Conservation (phyloP, 495 filamentous ascomycete genomes). For the Aspergillus haitiensis region DNA sequence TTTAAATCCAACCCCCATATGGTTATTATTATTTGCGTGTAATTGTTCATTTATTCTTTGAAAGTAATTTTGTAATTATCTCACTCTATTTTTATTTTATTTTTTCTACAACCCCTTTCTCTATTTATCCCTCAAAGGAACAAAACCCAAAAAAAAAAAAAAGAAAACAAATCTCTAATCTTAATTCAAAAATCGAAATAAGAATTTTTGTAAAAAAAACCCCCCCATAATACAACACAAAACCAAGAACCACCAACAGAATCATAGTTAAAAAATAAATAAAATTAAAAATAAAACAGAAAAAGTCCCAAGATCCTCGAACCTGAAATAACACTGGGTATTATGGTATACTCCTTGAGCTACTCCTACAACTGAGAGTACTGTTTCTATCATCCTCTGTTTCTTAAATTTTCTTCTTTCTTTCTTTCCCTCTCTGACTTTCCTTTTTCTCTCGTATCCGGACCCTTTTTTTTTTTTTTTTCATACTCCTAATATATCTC, state of each 20-base stretch:
- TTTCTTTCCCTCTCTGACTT: constrained; percentile 13
- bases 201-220: constrained; percentile 12
- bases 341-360: not conserved
- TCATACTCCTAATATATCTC: constrained; percentile 12
- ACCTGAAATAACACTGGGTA: constrained; percentile 6
- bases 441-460: constrained; percentile 10
- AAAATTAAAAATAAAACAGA: constrained; percentile 4
- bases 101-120: constrained; percentile 5
- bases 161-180: constrained; percentile 20
- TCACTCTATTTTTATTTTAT: constrained; percentile 14
- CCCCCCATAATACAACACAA: not conserved
- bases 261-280: constrained; percentile 9
- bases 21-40: not conserved
- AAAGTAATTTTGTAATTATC: constrained; percentile 6
- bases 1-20: constrained; percentile 1
- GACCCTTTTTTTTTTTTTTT: constrained; percentile 10
- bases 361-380: not conserved
- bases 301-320: constrained; percentile 26
- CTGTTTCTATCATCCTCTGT: constrained; percentile 19
- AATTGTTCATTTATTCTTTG: constrained; percentile 10
- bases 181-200: constrained; percentile 19
- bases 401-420: constrained; percentile 8
- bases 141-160: constrained; percentile 18
- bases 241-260: constrained; percentile 14
- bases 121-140: not conserved